Conservation (phyloP, 805 yeast species). For the Suhomyces tanzawaensis region DNA sequence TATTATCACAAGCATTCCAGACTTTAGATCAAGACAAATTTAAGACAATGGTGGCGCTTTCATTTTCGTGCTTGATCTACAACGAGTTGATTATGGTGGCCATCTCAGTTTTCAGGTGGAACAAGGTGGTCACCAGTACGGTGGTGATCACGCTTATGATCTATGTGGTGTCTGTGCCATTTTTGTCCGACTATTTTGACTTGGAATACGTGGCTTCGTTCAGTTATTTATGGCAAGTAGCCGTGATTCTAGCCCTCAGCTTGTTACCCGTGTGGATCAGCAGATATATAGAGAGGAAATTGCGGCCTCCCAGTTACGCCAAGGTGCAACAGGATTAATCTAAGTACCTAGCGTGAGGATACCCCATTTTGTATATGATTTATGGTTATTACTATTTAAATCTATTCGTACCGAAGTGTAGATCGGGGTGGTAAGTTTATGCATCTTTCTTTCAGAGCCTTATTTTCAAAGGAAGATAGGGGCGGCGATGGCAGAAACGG, state of each 20-base stretch:
- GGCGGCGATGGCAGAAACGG: too few relatives aligned
- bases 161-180: slow-evolving; percentile 76
- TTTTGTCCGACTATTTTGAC: slow-evolving; percentile 84
- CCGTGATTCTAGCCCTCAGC: slow-evolving; percentile 63
- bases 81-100: slow-evolving; percentile 95
- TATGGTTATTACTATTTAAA: too few relatives aligned
- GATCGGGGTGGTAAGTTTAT: too few relatives aligned
- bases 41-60: slow-evolving; percentile 76
- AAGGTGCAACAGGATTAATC: slow-evolving; percentile 84
- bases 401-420: too few relatives aligned
- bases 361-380: too few relatives aligned
- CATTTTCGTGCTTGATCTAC: slow-evolving; percentile 74
- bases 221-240: slow-evolving; percentile 66
- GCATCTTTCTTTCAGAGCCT: too few relatives aligned
- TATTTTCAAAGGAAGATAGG: too few relatives aligned
- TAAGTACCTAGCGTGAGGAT: too few relatives aligned
- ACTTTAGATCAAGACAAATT: slow-evolving; percentile 57
- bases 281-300: slow-evolving; percentile 66
- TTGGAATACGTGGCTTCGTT: slow-evolving; percentile 57
- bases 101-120: slow-evolving; percentile 91
- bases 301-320: slow-evolving; percentile 95
- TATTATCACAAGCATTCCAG: slow-evolving; percentile 73
- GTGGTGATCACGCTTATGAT: slow-evolving; percentile 67
- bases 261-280: slow-evolving; percentile 88
- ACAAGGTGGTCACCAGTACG: slow-evolving; percentile 66